Conservation (phyloP, 805 yeast species). For the Sugiyamaella lignohabitans region DNA sequence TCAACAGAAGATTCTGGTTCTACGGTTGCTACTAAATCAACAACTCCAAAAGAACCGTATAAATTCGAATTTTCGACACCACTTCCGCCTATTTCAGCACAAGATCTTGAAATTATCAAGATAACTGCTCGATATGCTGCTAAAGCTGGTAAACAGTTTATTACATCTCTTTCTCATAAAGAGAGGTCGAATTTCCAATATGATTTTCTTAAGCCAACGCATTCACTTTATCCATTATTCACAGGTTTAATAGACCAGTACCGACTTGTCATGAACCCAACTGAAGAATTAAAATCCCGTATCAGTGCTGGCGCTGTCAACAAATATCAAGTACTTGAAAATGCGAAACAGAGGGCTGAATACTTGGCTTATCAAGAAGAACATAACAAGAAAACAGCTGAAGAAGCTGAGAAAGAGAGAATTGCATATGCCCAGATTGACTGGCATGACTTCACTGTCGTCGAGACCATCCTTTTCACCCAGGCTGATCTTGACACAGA, state of each 20-base stretch:
- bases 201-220: constrained; percentile 55
- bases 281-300: constrained; percentile 19
- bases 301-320: constrained; percentile 29
- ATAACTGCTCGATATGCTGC: constrained; percentile 66
- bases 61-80: constrained; percentile 29
- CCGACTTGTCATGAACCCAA: constrained; percentile 31
- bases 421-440: constrained; percentile 67
- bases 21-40: constrained; percentile 4
- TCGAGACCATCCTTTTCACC: constrained; percentile 61
- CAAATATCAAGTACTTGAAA: constrained; percentile 36
- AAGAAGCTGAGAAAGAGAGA: constrained; percentile 36
- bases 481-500: constrained; percentile 43
- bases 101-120: constrained; percentile 65
- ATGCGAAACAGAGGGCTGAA: constrained; percentile 53
- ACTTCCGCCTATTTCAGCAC: constrained; percentile 42
- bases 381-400: constrained; percentile 33
- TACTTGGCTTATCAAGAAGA: constrained; percentile 36
- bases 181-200: constrained; percentile 44
- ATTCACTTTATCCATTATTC: constrained; percentile 55
- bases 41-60: constrained; percentile 23
- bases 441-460: constrained; percentile 78
- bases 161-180: constrained; percentile 34
- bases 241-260: constrained; percentile 52
- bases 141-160: constrained; percentile 46
- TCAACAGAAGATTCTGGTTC: background rate